A percentile compares a stretch with the other conserved stretches of the same genome.
phyloP scores from a whole-genome alignment of 2,329 filamentous ascomycete genomes.

The Epichloe coenophiala region DNA sequence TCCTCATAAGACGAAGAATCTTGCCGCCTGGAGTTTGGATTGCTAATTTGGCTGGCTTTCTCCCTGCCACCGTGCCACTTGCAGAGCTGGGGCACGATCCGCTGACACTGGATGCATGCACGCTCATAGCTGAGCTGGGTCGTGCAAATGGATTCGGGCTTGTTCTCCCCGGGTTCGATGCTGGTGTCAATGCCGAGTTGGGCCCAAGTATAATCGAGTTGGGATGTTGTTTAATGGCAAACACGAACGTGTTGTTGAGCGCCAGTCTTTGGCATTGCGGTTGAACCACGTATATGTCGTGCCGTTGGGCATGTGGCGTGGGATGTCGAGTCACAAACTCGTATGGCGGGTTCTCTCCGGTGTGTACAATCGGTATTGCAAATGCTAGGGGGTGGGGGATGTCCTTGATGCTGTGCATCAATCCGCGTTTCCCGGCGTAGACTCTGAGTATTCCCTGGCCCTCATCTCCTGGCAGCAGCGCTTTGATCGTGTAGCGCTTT shows the following conservation, averaged over 20 bases:
- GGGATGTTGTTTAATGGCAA: constrained; percentile 86
- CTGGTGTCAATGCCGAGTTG: constrained; percentile 27
- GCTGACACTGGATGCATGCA: constrained; percentile 44
- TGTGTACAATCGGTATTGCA: constrained; percentile 78
- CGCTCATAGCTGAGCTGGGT: constrained; percentile 51
- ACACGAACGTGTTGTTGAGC: constrained; percentile 95
- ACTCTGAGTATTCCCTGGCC: constrained; percentile 78
- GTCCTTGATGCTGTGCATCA: constrained; percentile 96
- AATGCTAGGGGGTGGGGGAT: constrained; percentile 87
- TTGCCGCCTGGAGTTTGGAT: constrained; percentile 92
- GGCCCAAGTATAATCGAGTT: constrained; percentile 31
- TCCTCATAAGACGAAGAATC: constrained; percentile 76
- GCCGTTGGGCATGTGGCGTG: constrained; percentile 90
- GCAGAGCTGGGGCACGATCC: constrained; percentile 43
- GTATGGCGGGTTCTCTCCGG: constrained; percentile 84
- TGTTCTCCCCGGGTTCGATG: constrained; percentile 32
- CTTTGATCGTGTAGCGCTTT: constrained; percentile 91
- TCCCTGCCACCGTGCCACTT: constrained; percentile 39
- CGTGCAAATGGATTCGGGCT: constrained; percentile 49
- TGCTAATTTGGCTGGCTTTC: constrained; percentile 88
- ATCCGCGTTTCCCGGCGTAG: constrained; percentile 83
- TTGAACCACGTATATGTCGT: constrained; percentile 93
- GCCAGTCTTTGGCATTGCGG: constrained; percentile 83
- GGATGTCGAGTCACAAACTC: constrained; percentile 89
- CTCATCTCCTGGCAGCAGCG: constrained; percentile 80